Evolutionary conservation across 2,329 filamentous ascomycete genomes (phyloP), one percentile per base, ranked within the genome.

Genomic region (Nemania bipapillata): DNA sequence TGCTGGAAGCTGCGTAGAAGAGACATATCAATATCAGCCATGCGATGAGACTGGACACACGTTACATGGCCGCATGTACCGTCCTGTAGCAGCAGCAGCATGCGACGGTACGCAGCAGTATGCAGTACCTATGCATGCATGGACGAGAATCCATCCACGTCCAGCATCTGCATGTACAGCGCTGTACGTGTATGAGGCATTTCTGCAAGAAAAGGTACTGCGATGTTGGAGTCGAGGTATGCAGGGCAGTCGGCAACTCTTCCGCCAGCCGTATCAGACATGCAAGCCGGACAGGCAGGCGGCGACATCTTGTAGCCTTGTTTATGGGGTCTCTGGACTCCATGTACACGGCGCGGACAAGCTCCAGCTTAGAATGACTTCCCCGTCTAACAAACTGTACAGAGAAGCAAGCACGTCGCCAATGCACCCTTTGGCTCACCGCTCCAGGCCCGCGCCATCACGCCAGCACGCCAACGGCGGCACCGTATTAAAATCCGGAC

Each of bases 241-340:
- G 70, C 70, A 70, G 52, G 55, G 66, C 66, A 59, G 50, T 66
- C 70, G 70, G 70, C 65, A 70, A 32, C 65, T 42, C 58, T 68
- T 70, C 68, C 68, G 65, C 59, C 59, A 66, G 65, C 63, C 56
- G 65, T 59, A 47, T 56, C 47, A 42, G 61, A 58, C 58, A 68
- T 70, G 66, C 63, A 69, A 69, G 59, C 55, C 47, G 47, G 60
- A 61, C 49, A 45, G 47, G 40, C 52, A 56, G 45, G 22, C 63
- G 26, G 47, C 61, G 35, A 52, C 35, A 50, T 47, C 50, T 66
- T 70, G 68, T 70, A 72, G 70, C 70, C 70, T 69, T 72, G 70
- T 72, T 72, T 72, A 70, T 65, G 65, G 65, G 53, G 32, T 54
- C 68, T 28, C 56, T 20, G 22, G 59, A 54, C 24, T n/a, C 47